Evolutionary conservation across 306 rosid species (phyloP), one percentile per base, ranked within the genome.

Genomic region (Canavalia ensiformis): DNA sequence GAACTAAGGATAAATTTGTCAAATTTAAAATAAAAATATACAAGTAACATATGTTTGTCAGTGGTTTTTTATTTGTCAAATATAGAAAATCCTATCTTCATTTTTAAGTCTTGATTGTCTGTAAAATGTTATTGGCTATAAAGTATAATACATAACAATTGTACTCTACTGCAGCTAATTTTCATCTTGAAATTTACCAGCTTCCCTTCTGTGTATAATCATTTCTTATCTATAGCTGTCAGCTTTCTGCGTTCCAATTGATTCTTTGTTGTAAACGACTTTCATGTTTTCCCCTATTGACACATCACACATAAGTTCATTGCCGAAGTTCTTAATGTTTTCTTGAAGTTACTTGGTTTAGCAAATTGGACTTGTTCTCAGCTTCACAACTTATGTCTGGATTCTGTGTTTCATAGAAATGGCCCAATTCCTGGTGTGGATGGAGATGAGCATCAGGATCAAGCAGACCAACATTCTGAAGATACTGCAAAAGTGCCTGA

Each of bases 341-440:
- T 75, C 72, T 63, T 78, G 67, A 56, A 70, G 47, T 57, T 57
- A 75, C 45, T 7, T 78, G 34, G 67, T 60, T 60, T 3, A 5
- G 50, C 42, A 42, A 42, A n/a, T 7, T 42, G 52, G 52, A 66
- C 3, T 29, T n/a, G 18, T 41, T 18, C 13, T 12, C 70, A 35
- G 5, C 49, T 39, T 68, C 41, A 68, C 39, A 70, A 70, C 70
- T 73, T 75, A 71, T 68, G 28, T 44, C 39, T 55, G 63, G 84
- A 77, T 75, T 80, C 78, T 78, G 68, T 75, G 80, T 74, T 75
- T 79, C 67, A 35, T 85, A 74, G 86, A 82, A 59, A 45, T 45
- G 72, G 71, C 60, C 80, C 56, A 50, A 68, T 58, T 45, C 47
- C 78, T 82, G 86, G 77, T 46, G 79, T 68, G 42, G 69, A 75